Base-by-base conservation (phyloP, 768 basidiomycete species). In the Boletus coccyginus region DNA sequence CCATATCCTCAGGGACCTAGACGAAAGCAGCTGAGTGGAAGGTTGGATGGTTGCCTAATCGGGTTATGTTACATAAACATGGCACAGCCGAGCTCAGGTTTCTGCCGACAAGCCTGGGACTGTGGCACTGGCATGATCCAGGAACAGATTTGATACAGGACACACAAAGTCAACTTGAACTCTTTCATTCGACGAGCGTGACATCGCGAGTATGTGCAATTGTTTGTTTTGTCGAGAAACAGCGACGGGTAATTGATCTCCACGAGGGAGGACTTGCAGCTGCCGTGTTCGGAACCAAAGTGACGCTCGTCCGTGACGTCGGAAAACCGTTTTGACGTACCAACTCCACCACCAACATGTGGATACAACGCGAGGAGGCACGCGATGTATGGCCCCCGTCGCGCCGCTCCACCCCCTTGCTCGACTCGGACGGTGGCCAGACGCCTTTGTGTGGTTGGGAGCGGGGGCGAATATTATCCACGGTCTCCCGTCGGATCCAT, bases 181-280 rank as follows among this genome's bases (percentile, higher is more conserved):
- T 21, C 21, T 21, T 21, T 21, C 21, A 21, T 21, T 21, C 21
- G 21, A 21, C 21, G 21, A 21, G 21, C 21, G 21, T 21, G 21
- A 21, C 21, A 21, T 21, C 61, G 60, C 64, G 4, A 61, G 69
- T 10, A 75, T 57, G 12, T 85, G 83, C 66, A 81, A 78, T 43
- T 85, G 83, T 62, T 77, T 78, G 12, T 0, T 7, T 0, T 84
- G 82, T 71, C 76, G 14, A 58, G 65, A 27, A 73, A 59, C 55
- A 74, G 83, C 6, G 81, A 81, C 7, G 83, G 81, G 48, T 58
- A 64, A 12, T 83, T 81, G 55, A 53, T 81, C 9, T 67, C 74
- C 8, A 66, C 66, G 60, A 59, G 67, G 66, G 59, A 4, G 67
- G 66, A 14, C 58, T 65, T 10, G 69, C 66, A 7, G 35, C 64